A percentile compares a stretch with the other conserved stretches of the same genome.
phyloP scores from a whole-genome alignment of 768 basidiomycete species.

The Mrakia frigida region DNA sequence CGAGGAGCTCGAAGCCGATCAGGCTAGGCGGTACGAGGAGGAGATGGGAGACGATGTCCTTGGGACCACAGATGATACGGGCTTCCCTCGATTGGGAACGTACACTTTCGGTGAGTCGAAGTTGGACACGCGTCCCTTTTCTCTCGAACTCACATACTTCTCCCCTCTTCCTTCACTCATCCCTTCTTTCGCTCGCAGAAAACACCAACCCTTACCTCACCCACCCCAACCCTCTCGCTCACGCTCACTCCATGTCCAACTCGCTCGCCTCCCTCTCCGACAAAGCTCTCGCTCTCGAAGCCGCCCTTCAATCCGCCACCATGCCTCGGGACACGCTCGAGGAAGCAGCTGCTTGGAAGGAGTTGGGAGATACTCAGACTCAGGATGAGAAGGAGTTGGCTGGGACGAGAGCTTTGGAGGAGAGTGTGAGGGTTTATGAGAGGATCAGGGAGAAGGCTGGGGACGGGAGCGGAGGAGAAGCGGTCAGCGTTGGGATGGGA shows the following conservation, averaged over 20 bases:
- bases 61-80: constrained; percentile 49
- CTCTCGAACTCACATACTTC: too few species aligned
- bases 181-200: constrained; percentile 48
- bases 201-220: constrained; percentile 64
- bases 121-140: too few species aligned
- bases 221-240: constrained; percentile 54
- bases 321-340: constrained; percentile 53
- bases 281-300: constrained; percentile 79
- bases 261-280: constrained; percentile 80
- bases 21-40: constrained; percentile 36
- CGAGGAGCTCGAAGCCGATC: constrained; percentile 31
- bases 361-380: constrained; percentile 76
- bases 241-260: constrained; percentile 59
- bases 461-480: constrained; percentile 30
- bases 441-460: constrained; percentile 17
- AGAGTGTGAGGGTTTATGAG: constrained; percentile 59
- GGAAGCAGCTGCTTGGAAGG: constrained; percentile 81
- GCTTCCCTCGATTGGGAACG: constrained; percentile 64
- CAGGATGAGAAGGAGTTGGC: constrained; percentile 49
- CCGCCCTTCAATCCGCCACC: constrained; percentile 55
- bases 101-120: constrained; percentile 73
- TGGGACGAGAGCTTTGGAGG: constrained; percentile 47
- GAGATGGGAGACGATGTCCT: constrained; percentile 27
- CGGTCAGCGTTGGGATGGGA: constrained; percentile 24
- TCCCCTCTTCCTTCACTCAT: constrained; percentile 10